Percentiles rank a stretch among this genome's conserved stretches.
phyloP scores from a whole-genome alignment of 2,329 filamentous ascomycete genomes.

The Chaetothyriales sp. region DNA sequence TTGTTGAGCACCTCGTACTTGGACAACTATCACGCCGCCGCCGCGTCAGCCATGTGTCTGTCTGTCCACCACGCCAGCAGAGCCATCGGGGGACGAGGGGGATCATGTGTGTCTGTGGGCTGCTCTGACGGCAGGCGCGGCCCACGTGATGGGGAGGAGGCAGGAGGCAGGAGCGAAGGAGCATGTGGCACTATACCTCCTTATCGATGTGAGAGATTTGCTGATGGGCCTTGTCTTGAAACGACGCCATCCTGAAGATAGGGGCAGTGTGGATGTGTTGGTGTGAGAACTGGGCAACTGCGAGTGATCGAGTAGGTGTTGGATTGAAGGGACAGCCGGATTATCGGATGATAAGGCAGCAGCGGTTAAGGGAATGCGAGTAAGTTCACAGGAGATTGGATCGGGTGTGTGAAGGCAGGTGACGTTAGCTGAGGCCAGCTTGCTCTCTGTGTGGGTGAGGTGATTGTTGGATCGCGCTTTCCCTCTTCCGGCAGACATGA shows the following conservation, averaged over 20 bases:
- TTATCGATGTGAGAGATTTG: slow-evolving; percentile 56
- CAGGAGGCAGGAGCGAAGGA: neutral
- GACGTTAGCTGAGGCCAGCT: neutral
- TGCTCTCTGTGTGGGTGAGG: neutral
- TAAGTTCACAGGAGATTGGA: neutral
- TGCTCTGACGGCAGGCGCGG: neutral
- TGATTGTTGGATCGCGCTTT: neutral
- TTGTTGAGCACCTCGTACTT: slow-evolving; percentile 55
- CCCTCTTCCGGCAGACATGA: neutral
- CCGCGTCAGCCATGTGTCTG: slow-evolving; percentile 9
- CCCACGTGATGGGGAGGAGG: neutral
- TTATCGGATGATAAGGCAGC: neutral
- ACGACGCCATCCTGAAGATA: slow-evolving; percentile 23
- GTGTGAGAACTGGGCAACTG: neutral
- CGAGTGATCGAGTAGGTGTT: neutral
- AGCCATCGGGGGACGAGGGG: neutral
- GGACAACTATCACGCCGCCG: slow-evolving; percentile 38
- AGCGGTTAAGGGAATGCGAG: neutral
- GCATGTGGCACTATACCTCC: slow-evolving; percentile 37
- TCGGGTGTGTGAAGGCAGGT: neutral
- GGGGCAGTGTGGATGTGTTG: neutral
- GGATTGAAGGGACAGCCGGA: neutral
- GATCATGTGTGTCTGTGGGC: neutral
- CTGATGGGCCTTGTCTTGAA: slow-evolving; percentile 51
- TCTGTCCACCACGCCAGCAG: neutral